These are phyloP conservation scores for Akanthomyces lecanii DNA, from an alignment of 2,329 filamentous ascomycete genomes.

Conservation along the genomic window DNA sequence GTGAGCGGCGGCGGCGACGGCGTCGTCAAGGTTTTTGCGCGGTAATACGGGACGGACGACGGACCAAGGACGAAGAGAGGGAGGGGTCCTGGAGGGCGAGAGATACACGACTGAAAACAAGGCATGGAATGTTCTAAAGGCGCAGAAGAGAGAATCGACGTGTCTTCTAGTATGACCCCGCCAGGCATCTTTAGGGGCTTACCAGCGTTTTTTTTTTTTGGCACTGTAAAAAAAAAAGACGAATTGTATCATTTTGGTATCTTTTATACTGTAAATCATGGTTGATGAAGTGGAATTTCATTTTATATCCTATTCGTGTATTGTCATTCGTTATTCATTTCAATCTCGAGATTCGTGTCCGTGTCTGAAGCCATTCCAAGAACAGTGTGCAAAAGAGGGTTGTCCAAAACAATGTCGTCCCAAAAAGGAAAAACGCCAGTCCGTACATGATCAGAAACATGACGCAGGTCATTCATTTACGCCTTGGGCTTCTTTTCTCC, in stretches of 20 bases:
- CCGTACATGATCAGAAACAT: not conserved
- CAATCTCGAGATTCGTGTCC: not conserved
- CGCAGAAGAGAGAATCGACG: not conserved
- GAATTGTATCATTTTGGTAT: conserved; percentile 2
- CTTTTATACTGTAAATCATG: conserved; percentile 15
- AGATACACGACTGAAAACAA: not conserved
- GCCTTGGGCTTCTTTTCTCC: not conserved
- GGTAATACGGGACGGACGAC: conserved; percentile 30
- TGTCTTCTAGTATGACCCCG: conserved; percentile 11
- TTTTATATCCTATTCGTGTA: not conserved
- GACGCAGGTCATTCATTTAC: not conserved
- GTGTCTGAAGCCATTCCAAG: not conserved
- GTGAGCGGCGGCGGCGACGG: conserved; percentile 93
- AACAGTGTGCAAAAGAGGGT: not conserved
- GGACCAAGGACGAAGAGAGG: not conserved
- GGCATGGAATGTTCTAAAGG: not conserved
- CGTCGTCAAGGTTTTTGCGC: conserved; percentile 84
- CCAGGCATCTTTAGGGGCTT: not conserved
- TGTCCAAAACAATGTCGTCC: not conserved
- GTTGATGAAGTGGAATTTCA: conserved; percentile 8
- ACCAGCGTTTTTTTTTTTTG: conserved; percentile 4
- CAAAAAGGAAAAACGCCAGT: not conserved
- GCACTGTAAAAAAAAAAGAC: conserved; percentile 4
- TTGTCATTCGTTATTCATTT: not conserved
- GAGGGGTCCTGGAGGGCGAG: not conserved